These are phyloP conservation scores for Glaciozyma antarctica DNA, from an alignment of 768 basidiomycete genomes.

Conservation along the genomic window DNA sequence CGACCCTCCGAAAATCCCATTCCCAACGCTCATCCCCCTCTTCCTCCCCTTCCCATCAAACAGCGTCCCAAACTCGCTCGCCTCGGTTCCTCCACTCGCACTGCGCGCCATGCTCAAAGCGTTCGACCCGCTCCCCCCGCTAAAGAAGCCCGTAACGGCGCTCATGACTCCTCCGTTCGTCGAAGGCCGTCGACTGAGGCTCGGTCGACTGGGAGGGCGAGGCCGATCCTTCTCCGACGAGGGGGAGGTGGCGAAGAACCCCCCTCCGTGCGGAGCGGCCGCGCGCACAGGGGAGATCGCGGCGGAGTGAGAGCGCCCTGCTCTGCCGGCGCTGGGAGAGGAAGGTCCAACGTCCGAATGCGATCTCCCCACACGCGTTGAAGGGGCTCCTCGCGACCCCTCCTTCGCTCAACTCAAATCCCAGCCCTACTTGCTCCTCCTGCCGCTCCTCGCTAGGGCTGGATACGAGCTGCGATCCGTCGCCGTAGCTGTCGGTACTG, in stretches of 20 bases:
- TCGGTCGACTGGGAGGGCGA: neutral
- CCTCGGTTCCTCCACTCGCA: constrained; percentile 2
- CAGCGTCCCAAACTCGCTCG: constrained; percentile 27
- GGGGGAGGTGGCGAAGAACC: neutral
- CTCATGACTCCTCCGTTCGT: constrained; percentile 8
- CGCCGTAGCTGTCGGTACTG: too few species aligned
- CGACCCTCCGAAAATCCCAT: constrained; percentile 12
- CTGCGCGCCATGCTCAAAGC: neutral
- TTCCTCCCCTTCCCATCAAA: constrained; percentile 17
- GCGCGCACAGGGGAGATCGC: neutral
- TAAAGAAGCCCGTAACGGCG: constrained; percentile 6
- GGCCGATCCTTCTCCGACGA: constrained; percentile 9
- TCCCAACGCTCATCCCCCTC: constrained; percentile 27
- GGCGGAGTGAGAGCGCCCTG: neutral
- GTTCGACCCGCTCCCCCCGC: neutral
- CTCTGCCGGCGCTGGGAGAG: too few species aligned
- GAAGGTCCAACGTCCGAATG: too few species aligned
- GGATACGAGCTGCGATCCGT: too few species aligned
- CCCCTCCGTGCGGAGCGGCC: neutral
- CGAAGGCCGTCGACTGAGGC: neutral
- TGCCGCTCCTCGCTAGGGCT: too few species aligned
- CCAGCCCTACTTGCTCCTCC: too few species aligned
- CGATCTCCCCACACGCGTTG: too few species aligned
- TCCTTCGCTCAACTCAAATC: too few species aligned
- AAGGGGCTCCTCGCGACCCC: too few species aligned